phyloP scores from a whole-genome alignment of 1,139 yeast genomes.

The Yamadazyma epiphylla region DNA sequence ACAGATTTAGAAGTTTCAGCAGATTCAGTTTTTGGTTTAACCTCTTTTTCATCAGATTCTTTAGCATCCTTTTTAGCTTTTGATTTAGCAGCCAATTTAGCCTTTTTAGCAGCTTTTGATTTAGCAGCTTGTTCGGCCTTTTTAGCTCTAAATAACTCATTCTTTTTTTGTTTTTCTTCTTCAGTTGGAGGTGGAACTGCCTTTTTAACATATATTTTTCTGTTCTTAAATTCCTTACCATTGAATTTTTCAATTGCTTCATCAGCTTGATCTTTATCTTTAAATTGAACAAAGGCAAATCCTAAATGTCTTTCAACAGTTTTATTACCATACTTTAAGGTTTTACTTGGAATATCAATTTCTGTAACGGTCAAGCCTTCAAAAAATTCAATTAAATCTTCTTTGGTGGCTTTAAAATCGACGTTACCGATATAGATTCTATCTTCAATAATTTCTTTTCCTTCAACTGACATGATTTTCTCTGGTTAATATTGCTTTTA shows the following conservation, averaged over 20 bases:
- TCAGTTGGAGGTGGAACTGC: slow-evolving; percentile 53
- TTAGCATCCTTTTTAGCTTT: slow-evolving; percentile 13
- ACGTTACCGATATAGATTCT: slow-evolving; percentile 53
- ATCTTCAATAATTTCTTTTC: slow-evolving; percentile 33
- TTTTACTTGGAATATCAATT: slow-evolving; percentile 41
- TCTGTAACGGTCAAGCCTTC: slow-evolving; percentile 32
- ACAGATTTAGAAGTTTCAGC: slow-evolving; percentile 12
- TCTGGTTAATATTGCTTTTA: background rate
- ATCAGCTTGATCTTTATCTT: slow-evolving; percentile 44
- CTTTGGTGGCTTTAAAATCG: slow-evolving; percentile 49
- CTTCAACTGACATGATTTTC: slow-evolving; percentile 17
- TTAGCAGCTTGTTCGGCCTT: slow-evolving; percentile 22
- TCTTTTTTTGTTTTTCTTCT: slow-evolving; percentile 39
- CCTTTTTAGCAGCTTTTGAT: slow-evolving; percentile 17
- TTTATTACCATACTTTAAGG: slow-evolving; percentile 27
- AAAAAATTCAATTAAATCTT: slow-evolving; percentile 44
- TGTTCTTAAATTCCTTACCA: slow-evolving; percentile 43
- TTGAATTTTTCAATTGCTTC: slow-evolving; percentile 42
- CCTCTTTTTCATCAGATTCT: slow-evolving; percentile 4
- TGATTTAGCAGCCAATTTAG: slow-evolving; percentile 10
- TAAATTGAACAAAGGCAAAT: slow-evolving; percentile 53
- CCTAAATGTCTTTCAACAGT: slow-evolving; percentile 42
- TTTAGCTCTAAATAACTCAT: slow-evolving; percentile 35
- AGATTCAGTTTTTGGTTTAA: slow-evolving; percentile 5
- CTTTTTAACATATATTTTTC: slow-evolving; percentile 46